phyloP scores from a whole-genome alignment of 1,139 yeast species.

The Geotrichum restrictum region DNA sequence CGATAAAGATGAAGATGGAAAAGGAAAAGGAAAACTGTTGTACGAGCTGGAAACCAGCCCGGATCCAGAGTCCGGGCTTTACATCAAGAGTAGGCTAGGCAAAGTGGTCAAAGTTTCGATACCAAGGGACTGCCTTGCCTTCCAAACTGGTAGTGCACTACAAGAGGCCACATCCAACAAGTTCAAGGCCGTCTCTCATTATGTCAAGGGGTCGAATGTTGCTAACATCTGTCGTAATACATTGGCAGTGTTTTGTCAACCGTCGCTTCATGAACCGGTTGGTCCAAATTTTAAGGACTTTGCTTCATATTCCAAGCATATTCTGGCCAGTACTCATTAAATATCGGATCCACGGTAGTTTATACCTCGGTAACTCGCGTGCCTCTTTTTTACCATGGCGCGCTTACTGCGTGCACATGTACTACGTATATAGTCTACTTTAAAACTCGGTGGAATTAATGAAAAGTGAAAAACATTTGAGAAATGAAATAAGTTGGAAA shows the following conservation, averaged over 20 bases:
- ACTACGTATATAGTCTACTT: too few species aligned
- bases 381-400: too few species aligned
- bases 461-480: too few species aligned
- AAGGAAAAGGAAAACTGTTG: too few species aligned
- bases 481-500: too few species aligned
- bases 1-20: too few species aligned
- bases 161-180: constrained; percentile 49
- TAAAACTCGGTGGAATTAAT: too few species aligned
- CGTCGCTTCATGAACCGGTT: constrained; percentile 51
- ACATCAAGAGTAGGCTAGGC: constrained; percentile 49
- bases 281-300: constrained; percentile 45
- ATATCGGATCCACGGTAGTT: too few species aligned
- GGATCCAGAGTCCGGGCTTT: constrained; percentile 51
- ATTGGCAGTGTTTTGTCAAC: constrained; percentile 63
- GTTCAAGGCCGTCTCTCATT: constrained; percentile 61
- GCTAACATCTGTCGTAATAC: constrained; percentile 51
- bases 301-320: constrained; percentile 46
- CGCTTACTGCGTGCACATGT: too few species aligned
- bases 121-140: constrained; percentile 55
- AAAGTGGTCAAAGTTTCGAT: constrained; percentile 50
- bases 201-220: constrained; percentile 45
- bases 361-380: too few species aligned
- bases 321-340: constrained; percentile 30
- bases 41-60: constrained; percentile 40
- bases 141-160: constrained; percentile 63